Conservation (phyloP, 805 yeast species). For the Zygotorulaspora sp. region DNA sequence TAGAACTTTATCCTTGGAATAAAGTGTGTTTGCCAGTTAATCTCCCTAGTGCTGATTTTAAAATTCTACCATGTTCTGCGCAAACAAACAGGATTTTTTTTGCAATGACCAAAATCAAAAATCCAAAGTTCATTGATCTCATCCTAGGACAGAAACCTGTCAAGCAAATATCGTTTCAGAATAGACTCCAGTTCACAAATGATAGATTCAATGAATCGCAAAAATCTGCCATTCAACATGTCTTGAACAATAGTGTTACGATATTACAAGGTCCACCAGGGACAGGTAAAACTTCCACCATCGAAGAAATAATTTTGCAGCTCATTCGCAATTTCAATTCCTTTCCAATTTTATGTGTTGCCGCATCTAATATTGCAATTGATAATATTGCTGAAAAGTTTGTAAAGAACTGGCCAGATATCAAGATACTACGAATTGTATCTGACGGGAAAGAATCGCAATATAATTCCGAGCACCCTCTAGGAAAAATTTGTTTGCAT, state of each 20-base stretch:
- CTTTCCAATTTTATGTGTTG: slow-evolving; percentile 65
- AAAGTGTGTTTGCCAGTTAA: slow-evolving; percentile 43
- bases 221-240: slow-evolving; percentile 51
- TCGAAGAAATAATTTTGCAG: slow-evolving; percentile 58
- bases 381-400: slow-evolving; percentile 72
- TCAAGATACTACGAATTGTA: slow-evolving; percentile 51
- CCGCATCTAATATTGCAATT: slow-evolving; percentile 72
- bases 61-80: slow-evolving; percentile 56
- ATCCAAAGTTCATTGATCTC: slow-evolving; percentile 48
- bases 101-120: slow-evolving; percentile 59
- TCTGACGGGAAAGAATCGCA: slow-evolving; percentile 59
- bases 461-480: slow-evolving; percentile 52
- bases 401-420: slow-evolving; percentile 45
- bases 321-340: slow-evolving; percentile 50
- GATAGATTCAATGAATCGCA: slow-evolving; percentile 56
- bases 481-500: slow-evolving; percentile 59
- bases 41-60: slow-evolving; percentile 35
- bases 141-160: slow-evolving; percentile 52
- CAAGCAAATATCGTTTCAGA: slow-evolving; percentile 53
- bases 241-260: slow-evolving; percentile 46
- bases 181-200: slow-evolving; percentile 46
- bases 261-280: slow-evolving; percentile 79
- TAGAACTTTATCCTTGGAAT: slow-evolving; percentile 59
- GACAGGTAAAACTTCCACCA: slow-evolving; percentile 72
- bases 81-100: slow-evolving; percentile 59